A percentile compares a stretch with the other conserved stretches of the same genome.
Evolutionary conservation across 2,329 filamentous ascomycete genomes (phyloP).

Genomic region (Aciculosporium take): DNA sequence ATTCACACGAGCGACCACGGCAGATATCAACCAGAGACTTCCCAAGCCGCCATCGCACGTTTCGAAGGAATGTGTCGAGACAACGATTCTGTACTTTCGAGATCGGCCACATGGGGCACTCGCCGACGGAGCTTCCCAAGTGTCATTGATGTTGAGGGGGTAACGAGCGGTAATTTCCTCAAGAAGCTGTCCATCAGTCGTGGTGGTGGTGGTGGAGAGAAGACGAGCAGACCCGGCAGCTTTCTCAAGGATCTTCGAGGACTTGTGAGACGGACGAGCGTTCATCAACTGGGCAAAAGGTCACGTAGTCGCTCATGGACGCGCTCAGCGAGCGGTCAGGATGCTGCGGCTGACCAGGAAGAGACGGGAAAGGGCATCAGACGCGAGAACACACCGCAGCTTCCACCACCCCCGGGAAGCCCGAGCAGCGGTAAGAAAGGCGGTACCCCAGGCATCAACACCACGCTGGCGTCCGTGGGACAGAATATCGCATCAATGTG

Average conservation of each 20-base stretch:
- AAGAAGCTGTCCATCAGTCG: conserved; percentile 46
- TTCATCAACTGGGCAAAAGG: conserved; percentile 30
- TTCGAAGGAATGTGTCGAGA: conserved; percentile 39
- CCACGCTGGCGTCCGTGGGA: conserved; percentile 41
- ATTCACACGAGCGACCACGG: conserved; percentile 23
- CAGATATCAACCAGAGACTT: conserved; percentile 32
- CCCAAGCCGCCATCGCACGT: conserved; percentile 37
- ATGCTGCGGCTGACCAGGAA: conserved; percentile 15
- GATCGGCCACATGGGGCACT: conserved; percentile 57
- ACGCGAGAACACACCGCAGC: conserved; percentile 28
- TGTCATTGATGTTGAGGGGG: conserved; percentile 33
- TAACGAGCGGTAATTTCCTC: conserved; percentile 45
- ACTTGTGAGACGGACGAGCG: conserved; percentile 36
- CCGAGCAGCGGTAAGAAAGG: conserved; percentile 38
- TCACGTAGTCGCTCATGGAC: conserved; percentile 20
- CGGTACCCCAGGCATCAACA: conserved; percentile 44
- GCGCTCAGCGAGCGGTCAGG: conserved; percentile 13
- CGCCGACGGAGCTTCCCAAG: conserved; percentile 50
- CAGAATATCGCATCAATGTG: conserved; percentile 41
- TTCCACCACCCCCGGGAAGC: conserved; percentile 36
- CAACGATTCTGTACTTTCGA: conserved; percentile 44
- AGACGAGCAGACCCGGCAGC: conserved; percentile 31
- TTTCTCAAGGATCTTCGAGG: conserved; percentile 35
- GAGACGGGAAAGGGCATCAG: conserved; percentile 21
- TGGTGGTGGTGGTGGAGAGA: conserved; percentile 19